Evolutionary conservation across 768 basidiomycete genomes (phyloP).

Genomic region (Amanita brunnescens): DNA sequence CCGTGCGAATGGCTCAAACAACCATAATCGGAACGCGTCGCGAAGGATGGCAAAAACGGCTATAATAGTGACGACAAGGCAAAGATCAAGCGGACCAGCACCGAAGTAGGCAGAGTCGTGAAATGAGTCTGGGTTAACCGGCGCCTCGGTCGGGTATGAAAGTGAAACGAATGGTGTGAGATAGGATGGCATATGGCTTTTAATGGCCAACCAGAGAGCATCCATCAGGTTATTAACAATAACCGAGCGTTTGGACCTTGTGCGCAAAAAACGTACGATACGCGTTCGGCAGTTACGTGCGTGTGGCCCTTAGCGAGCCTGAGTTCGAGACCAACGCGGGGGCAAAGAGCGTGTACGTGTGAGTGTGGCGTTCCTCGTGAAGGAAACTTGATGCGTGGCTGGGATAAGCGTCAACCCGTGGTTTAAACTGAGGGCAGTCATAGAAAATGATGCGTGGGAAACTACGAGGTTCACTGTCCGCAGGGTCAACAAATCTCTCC

Average conservation of each 20-base stretch:
- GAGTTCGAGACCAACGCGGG: neutral
- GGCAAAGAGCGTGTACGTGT: neutral
- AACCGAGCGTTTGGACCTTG: neutral
- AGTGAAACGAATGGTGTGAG: conserved; percentile 65
- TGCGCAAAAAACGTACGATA: conserved; percentile 2
- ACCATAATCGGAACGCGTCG: conserved; percentile 61
- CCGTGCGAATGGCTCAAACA: conserved; percentile 76
- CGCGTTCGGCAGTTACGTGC: conserved; percentile 1
- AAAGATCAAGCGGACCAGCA: conserved; percentile 71
- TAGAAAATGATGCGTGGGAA: conserved; percentile 5
- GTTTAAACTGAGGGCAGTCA: neutral
- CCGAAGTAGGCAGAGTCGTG: conserved; percentile 59
- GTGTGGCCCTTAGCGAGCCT: neutral
- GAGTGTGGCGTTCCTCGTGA: neutral
- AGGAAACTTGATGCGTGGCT: neutral
- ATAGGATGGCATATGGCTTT: conserved; percentile 39
- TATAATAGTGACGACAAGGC: conserved; percentile 73
- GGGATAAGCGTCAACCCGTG: neutral
- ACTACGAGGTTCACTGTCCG: neutral
- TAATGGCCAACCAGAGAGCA: conserved; percentile 8
- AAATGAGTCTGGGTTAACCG: conserved; percentile 62
- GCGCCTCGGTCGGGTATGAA: conserved; percentile 55
- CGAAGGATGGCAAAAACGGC: conserved; percentile 81
- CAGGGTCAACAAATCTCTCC: too few species aligned
- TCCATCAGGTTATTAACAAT: conserved; percentile 10